Percentiles rank a stretch among this genome's conserved stretches.
These are phyloP conservation scores for Ceratocystis alfenasii DNA, from an alignment of 2,329 filamentous ascomycete species.

Conservation along the genomic window DNA sequence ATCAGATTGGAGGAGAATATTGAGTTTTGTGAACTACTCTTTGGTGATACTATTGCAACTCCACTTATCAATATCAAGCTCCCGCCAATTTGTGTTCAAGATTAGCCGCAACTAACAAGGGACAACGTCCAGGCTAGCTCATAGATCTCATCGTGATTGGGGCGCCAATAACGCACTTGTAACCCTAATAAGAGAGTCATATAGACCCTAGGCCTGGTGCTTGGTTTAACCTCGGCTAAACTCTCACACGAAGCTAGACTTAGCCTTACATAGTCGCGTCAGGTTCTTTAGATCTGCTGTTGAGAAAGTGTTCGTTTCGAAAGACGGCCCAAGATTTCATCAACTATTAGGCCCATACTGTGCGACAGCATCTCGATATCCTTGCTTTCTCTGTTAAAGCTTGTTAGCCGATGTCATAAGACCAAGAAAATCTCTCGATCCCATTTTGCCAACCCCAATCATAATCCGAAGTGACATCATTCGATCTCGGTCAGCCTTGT, in stretches of 20 bases:
- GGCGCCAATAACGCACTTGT: not conserved
- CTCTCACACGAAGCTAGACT: not conserved
- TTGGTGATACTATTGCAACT: not conserved
- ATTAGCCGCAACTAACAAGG: not conserved
- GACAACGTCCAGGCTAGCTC: not conserved
- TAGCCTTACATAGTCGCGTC: not conserved
- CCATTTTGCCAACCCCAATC: not conserved
- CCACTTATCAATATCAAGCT: not conserved
- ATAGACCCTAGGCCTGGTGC: not conserved
- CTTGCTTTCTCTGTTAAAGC: not conserved
- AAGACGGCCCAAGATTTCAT: not conserved
- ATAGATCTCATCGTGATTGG: not conserved
- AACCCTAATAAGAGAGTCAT: not conserved
- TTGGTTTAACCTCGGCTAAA: not conserved
- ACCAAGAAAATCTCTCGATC: not conserved
- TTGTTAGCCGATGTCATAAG: not conserved
- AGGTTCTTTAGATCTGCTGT: not conserved
- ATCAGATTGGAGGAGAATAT: too few relatives aligned
- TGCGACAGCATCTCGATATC: not conserved
- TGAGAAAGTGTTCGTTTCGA: not conserved
- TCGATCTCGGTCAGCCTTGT: conserved; percentile 3
- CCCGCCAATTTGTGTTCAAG: not conserved
- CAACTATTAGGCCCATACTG: not conserved
- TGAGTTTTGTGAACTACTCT: not conserved
- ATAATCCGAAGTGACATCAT: conserved; percentile 1